Evolutionary conservation across 371 early-diverging fungal species (phyloP).

Genomic region (Basidiobolus meristosporus): DNA sequence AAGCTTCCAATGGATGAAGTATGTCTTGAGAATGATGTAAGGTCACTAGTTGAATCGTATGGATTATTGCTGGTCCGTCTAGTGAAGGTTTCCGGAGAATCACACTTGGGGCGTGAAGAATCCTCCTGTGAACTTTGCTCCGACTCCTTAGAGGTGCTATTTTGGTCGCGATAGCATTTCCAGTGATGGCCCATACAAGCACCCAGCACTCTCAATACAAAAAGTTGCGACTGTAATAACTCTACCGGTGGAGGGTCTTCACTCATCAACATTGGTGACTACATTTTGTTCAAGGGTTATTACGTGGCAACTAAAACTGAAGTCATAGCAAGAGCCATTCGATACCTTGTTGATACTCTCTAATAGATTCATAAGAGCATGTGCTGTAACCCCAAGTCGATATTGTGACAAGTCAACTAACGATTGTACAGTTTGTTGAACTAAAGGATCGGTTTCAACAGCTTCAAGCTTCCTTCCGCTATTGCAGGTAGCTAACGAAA

Average conservation of each 20-base stretch:
- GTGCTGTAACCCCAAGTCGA: conserved; percentile 31
- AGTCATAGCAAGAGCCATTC: too few relatives aligned
- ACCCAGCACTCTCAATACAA: conserved; percentile 42
- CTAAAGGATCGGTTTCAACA: conserved; percentile 39
- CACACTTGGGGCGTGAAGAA: too few relatives aligned
- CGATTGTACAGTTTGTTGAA: conserved; percentile 42
- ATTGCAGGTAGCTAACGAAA: conserved; percentile 13
- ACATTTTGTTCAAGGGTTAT: too few relatives aligned
- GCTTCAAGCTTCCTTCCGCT: conserved; percentile 26
- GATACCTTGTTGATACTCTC: conserved; percentile 41
- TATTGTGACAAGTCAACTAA: conserved; percentile 42
- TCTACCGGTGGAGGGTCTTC: background rate
- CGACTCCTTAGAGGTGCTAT: too few relatives aligned
- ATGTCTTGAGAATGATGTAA: too few relatives aligned
- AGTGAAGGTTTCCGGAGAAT: too few relatives aligned
- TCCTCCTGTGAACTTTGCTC: too few relatives aligned
- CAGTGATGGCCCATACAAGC: conserved; percentile 56
- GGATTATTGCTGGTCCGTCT: too few relatives aligned
- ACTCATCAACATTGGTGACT: background rate
- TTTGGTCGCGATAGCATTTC: conserved; percentile 30
- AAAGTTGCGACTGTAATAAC: conserved; percentile 23
- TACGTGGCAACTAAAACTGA: too few relatives aligned
- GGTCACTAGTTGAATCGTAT: too few relatives aligned
- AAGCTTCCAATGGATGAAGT: conserved; percentile 1
- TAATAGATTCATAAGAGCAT: conserved; percentile 23